These are phyloP conservation scores for Solanum hybrid DNA, from an alignment of 305 asterid species.

Conservation along the genomic window DNA sequence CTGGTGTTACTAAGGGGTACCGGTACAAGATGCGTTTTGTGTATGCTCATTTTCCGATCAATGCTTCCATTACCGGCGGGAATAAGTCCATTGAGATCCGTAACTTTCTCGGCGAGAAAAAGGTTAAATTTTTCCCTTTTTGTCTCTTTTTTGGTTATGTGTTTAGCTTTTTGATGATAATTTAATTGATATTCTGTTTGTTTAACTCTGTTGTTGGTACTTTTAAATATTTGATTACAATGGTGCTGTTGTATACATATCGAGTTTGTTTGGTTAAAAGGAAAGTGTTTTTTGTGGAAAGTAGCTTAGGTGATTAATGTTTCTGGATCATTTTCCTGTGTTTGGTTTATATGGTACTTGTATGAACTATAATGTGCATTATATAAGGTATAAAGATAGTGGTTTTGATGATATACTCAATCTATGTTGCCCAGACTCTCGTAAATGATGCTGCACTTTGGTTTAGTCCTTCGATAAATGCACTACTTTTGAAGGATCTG, in stretches of 20 bases:
- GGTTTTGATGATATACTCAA: background rate
- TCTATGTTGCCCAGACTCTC: background rate
- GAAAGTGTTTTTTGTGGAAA: background rate
- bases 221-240: background rate
- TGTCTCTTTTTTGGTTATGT: background rate
- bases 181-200: background rate
- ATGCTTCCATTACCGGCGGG: slow-evolving; percentile 32
- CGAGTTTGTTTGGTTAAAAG: background rate
- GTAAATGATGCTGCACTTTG: background rate
- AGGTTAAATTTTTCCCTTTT: slow-evolving; percentile 8
- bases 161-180: background rate
- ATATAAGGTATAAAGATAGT: background rate
- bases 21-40: slow-evolving; percentile 64
- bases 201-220: background rate
- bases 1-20: slow-evolving; percentile 50
- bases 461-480: background rate
- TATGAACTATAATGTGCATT: background rate
- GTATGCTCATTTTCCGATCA: slow-evolving; percentile 57
- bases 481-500: background rate
- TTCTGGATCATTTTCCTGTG: background rate
- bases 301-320: background rate
- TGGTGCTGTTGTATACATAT: background rate
- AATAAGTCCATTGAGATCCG: slow-evolving; percentile 49
- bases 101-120: slow-evolving; percentile 60
- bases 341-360: background rate